Conservation (phyloP, 2,329 filamentous ascomycete genomes). For the Rasamsonia emersonii region DNA sequence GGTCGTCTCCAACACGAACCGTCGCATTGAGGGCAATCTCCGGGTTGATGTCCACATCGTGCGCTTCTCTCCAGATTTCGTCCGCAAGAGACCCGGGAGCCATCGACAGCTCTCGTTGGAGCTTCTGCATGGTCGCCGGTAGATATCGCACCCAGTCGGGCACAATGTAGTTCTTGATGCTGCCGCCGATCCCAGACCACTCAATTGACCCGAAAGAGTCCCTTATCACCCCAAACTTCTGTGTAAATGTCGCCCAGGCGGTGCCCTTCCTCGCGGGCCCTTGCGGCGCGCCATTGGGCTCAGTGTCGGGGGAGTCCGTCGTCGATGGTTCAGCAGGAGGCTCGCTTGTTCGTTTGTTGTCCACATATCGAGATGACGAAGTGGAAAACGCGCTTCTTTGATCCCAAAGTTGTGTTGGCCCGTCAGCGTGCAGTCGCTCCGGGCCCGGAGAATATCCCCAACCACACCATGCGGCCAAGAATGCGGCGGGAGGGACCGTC, state of each 20-base stretch:
- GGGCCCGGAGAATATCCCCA: constrained; percentile 11
- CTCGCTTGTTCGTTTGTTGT: constrained; percentile 8
- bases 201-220: constrained; percentile 33
- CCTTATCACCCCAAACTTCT: constrained; percentile 32
- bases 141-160: constrained; percentile 75
- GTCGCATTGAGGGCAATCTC: constrained; percentile 75
- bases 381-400: constrained; percentile 19
- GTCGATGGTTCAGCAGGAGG: constrained; percentile 5
- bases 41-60: constrained; percentile 72
- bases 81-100: constrained; percentile 79
- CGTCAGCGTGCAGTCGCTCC: constrained; percentile 14
- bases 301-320: neutral
- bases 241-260: constrained; percentile 44
- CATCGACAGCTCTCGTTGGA: constrained; percentile 82
- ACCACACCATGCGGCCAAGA: constrained; percentile 8
- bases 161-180: constrained; percentile 61
- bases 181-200: constrained; percentile 40
- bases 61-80: constrained; percentile 88
- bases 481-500: constrained; percentile 25
- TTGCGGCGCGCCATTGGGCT: constrained; percentile 1
- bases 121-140: constrained; percentile 68
- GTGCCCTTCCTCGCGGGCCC: constrained; percentile 19
- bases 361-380: constrained; percentile 8
- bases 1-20: constrained; percentile 70
- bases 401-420: constrained; percentile 12